Conservation (phyloP, 1,284 basidiomycete species). For the Irpex sp. region DNA sequence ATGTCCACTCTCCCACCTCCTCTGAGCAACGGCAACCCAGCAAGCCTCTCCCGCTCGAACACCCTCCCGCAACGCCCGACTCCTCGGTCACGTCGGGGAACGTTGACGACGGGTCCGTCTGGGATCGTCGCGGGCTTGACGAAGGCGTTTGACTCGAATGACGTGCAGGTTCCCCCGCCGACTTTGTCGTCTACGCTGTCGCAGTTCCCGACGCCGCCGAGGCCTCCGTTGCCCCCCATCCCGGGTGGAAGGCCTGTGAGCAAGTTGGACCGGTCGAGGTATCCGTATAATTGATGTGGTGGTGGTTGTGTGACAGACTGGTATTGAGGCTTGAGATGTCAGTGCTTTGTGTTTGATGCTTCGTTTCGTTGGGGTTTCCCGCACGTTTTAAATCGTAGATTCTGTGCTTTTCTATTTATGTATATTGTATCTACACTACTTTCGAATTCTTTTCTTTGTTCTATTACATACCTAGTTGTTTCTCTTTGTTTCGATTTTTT, state of each 20-base stretch:
- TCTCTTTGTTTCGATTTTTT: not conserved
- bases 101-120: not conserved
- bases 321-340: no score
- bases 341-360: no score
- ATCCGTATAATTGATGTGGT: conserved; percentile 26
- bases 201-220: conserved; percentile 37
- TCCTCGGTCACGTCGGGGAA: conserved; percentile 7
- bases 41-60: conserved; percentile 5
- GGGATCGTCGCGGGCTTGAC: conserved; percentile 7
- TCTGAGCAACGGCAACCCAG: not conserved
- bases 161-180: not conserved
- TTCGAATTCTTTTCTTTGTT: not conserved
- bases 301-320: no score
- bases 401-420: no score
- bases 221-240: conserved; percentile 29
- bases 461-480: not conserved
- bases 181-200: conserved; percentile 18
- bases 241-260: conserved; percentile 19
- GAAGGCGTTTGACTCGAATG: conserved; percentile 1
- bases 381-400: no score
- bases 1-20: not conserved
- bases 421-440: not conserved
- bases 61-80: conserved; percentile 9
- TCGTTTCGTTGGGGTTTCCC: no score
- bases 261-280: conserved; percentile 34